Evolutionary conservation across 352 stramenopile genomes (phyloP), one percentile per base, ranked within the genome.

Genomic region (Pythium biforme): DNA sequence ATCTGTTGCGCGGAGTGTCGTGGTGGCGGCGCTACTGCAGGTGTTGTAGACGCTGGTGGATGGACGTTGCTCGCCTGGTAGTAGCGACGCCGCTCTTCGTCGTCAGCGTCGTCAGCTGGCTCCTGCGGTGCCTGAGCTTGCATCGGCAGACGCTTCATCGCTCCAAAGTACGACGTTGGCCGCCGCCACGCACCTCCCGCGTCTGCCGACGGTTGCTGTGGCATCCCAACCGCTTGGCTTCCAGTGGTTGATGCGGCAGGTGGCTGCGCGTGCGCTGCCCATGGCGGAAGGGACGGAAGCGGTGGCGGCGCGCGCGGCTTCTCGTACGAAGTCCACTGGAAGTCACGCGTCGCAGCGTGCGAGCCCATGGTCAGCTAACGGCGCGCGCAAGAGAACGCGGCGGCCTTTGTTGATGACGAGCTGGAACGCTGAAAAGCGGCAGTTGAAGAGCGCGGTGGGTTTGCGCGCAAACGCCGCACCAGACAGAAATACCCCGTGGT

Each of bases 101-200:
- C 55, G 19, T 69, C 62, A 5, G 5, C n/a, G 34, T 62, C 46
- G 4, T 55, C 2, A 8, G 45, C 45, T 0, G 43, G 29, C 19
- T 54, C 43, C 14, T 62, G 41, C n/a, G 33, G 52, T 6, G 15
- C 19, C 19, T n/a, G 27, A 20, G 45, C 20, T 15, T 54, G 33
- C 31, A 41, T 31, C 4, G 63, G 63, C 12, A 70, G 49, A 17
- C 77, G 64, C 64, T 81, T 83, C 64, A 83, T 72, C 4, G 75
- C 62, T 20, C 74, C 78, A 63, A 84, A 87, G 54, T 84, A 84
- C 39, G 77, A 73, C 26, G 69, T 74, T n/a, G 74, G 74, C 22
- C 77, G 79, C 31, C 59, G 73, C 76, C 76, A 85, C 11, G 58
- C 56, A 23, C 66, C 31, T 14, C 39, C 14, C 23, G 41, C 20